Conservation (phyloP, 108 stramenopile species). For the Fistulifera pelliculosa region DNA sequence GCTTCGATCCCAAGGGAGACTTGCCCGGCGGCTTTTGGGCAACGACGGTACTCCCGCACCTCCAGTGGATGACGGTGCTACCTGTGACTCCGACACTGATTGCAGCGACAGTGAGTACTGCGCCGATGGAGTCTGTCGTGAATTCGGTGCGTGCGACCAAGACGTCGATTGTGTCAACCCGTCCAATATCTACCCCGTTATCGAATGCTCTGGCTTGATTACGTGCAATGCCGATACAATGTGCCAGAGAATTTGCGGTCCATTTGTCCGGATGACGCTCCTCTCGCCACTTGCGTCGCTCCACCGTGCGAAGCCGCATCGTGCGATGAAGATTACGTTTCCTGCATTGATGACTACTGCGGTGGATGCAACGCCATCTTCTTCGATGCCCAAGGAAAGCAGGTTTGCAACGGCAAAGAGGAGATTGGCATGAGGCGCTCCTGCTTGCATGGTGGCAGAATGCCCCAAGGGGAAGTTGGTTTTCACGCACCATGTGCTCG, state of each 20-base stretch:
- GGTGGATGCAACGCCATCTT: constrained; percentile 15
- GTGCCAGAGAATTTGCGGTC: constrained; percentile 8
- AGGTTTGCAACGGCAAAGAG: neutral
- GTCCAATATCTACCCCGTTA: constrained; percentile 10
- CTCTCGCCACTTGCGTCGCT: constrained; percentile 1
- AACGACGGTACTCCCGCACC: too few species aligned
- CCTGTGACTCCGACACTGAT: constrained; percentile 6
- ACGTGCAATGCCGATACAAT: constrained; percentile 1
- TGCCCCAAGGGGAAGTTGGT: too few species aligned
- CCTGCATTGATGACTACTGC: constrained; percentile 14
- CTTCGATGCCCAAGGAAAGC: constrained; percentile 6
- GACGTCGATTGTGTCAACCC: constrained; percentile 18
- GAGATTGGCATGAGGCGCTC: too few species aligned
- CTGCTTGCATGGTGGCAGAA: too few species aligned
- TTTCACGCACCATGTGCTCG: too few species aligned
- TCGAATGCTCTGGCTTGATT: constrained; percentile 18
- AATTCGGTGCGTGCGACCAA: constrained; percentile 3
- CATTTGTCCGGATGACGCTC: constrained; percentile 8
- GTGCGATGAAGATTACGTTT: constrained; percentile 7
- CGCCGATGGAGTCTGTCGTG: constrained; percentile 7
- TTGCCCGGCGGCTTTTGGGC: too few species aligned
- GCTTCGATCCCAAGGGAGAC: too few species aligned
- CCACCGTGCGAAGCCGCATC: constrained; percentile 2
- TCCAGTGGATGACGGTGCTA: too few species aligned
- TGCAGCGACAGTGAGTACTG: constrained; percentile 7